A percentile compares a stretch with the other conserved stretches of the same genome.
These are phyloP conservation scores for Phytopythium delawarense DNA, from an alignment of 352 stramenopile species.

Conservation along the genomic window DNA sequence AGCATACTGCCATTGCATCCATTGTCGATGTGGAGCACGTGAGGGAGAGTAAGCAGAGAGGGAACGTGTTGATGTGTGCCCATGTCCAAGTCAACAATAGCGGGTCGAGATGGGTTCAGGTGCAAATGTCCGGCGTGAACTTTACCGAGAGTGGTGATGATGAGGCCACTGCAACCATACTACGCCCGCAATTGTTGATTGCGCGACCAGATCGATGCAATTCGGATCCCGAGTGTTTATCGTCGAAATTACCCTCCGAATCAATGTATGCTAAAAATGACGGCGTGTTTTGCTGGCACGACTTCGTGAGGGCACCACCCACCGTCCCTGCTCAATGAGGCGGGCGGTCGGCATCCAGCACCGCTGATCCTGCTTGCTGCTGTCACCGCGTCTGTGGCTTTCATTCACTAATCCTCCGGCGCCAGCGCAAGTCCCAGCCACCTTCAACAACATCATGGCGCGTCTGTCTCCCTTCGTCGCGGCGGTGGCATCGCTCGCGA, in stretches of 20 bases:
- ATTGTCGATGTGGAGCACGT: too few relatives aligned
- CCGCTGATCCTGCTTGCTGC: neutral
- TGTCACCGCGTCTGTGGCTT: neutral
- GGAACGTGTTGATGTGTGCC: too few relatives aligned
- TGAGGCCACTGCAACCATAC: too few relatives aligned
- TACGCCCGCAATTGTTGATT: too few relatives aligned
- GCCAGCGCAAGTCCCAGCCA: neutral
- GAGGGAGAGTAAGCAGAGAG: too few relatives aligned
- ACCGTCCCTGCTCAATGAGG: neutral
- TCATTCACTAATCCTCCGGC: neutral
- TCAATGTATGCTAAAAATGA: neutral
- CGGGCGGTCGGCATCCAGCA: neutral
- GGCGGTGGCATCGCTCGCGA: constrained; percentile 10
- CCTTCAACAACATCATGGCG: neutral
- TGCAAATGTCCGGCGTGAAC: neutral
- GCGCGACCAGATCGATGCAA: too few relatives aligned
- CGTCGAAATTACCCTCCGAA: too few relatives aligned
- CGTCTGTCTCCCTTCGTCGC: neutral
- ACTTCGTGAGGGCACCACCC: neutral
- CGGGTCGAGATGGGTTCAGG: too few relatives aligned
- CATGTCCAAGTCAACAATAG: too few relatives aligned
- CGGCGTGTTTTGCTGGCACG: neutral
- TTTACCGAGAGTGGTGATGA: neutral
- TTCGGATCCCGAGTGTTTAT: too few relatives aligned
- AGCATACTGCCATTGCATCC: too few relatives aligned